phyloP scores from a whole-genome alignment of 768 basidiomycete species.

The Cubamyces sp. region DNA sequence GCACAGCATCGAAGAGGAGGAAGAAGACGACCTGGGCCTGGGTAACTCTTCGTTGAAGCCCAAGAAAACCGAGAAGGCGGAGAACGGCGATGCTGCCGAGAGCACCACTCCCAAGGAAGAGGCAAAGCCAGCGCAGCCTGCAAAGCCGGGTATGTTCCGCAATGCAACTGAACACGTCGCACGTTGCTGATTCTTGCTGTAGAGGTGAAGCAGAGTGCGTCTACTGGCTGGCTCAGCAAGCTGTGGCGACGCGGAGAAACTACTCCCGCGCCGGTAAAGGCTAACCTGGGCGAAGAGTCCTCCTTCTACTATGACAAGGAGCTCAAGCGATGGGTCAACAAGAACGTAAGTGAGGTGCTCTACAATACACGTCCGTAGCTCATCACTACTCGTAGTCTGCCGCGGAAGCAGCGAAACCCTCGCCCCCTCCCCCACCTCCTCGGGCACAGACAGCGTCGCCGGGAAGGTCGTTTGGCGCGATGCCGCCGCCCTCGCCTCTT shows the following conservation, averaged over 20 bases:
- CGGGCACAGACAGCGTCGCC: slow-evolving; percentile 89
- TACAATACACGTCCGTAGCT: neutral
- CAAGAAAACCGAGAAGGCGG: slow-evolving; percentile 23
- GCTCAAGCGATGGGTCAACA: slow-evolving; percentile 96
- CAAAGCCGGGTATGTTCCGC: slow-evolving; percentile 15
- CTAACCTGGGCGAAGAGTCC: slow-evolving; percentile 90
- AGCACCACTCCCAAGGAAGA: slow-evolving; percentile 17
- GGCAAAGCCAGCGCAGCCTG: slow-evolving; percentile 34
- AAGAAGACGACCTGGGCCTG: slow-evolving; percentile 89
- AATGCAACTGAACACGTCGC: neutral
- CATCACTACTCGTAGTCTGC: slow-evolving; percentile 48
- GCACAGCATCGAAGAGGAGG: slow-evolving; percentile 51
- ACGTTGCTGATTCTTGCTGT: slow-evolving; percentile 19
- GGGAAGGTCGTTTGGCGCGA: slow-evolving; percentile 47
- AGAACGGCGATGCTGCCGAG: slow-evolving; percentile 11
- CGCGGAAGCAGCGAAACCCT: slow-evolving; percentile 53
- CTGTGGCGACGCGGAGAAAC: slow-evolving; percentile 75
- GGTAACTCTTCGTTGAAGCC: slow-evolving; percentile 65
- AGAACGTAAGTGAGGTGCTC: slow-evolving; percentile 60
- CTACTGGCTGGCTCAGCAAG: slow-evolving; percentile 75
- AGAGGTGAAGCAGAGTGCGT: slow-evolving; percentile 34
- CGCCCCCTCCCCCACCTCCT: slow-evolving; percentile 77
- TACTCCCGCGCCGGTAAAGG: slow-evolving; percentile 75
- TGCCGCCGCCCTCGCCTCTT: slow-evolving; percentile 38
- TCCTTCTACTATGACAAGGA: slow-evolving; percentile 94